These are phyloP conservation scores for Russula dissimulans DNA, from an alignment of 768 basidiomycete species.

Conservation along the genomic window DNA sequence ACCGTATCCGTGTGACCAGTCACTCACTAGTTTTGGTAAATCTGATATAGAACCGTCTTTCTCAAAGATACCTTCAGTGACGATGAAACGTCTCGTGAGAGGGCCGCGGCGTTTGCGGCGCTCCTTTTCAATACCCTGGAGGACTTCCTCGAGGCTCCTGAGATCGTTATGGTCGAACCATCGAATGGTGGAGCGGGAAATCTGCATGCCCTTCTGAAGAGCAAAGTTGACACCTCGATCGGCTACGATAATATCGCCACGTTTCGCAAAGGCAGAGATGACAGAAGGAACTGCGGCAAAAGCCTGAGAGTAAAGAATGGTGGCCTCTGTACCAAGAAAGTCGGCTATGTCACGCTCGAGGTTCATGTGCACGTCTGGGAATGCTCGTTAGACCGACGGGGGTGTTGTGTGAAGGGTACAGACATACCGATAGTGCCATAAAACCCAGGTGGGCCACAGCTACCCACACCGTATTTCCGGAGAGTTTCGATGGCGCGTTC, in stretches of 20 bases:
- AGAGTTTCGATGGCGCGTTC: constrained; percentile 77
- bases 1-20: not conserved
- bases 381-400: not conserved
- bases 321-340: constrained; percentile 80
- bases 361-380: constrained; percentile 79
- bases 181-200: constrained; percentile 81
- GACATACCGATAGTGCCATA: constrained; percentile 87
- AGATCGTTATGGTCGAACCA: constrained; percentile 98
- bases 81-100: constrained; percentile 85
- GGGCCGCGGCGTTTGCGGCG: constrained; percentile 72
- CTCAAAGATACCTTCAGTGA: constrained; percentile 96
- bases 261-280: constrained; percentile 95
- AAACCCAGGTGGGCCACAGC: constrained; percentile 94
- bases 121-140: constrained; percentile 80
- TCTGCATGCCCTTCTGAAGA: constrained; percentile 92
- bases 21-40: constrained; percentile 78
- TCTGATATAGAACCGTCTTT: constrained; percentile 90
- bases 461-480: constrained; percentile 84
- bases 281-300: constrained; percentile 89
- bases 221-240: constrained; percentile 95
- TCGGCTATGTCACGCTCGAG: constrained; percentile 84
- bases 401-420: not conserved
- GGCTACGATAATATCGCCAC: constrained; percentile 96
- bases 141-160: constrained; percentile 80
- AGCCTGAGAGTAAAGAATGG: constrained; percentile 90